Conservation (phyloP, 2,329 filamentous ascomycete species). For the Neonectria hederae region DNA sequence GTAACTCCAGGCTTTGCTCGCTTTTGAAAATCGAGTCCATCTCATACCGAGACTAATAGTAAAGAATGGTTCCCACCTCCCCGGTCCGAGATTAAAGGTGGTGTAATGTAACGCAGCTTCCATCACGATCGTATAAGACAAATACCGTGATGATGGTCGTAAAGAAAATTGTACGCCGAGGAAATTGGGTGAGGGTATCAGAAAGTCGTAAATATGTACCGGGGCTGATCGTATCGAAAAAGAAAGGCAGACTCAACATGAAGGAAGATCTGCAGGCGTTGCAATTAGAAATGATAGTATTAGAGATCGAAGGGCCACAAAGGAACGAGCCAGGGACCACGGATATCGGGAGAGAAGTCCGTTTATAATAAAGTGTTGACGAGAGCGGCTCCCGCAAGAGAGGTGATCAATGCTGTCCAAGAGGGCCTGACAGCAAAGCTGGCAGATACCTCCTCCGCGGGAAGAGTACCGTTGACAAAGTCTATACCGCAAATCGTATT, state of each 20-base stretch:
- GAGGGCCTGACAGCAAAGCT: conserved; percentile 28
- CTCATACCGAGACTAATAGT: conserved; percentile 16
- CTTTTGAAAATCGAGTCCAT: conserved; percentile 28
- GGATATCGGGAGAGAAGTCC: background rate
- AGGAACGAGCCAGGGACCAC: background rate
- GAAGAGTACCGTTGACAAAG: conserved; percentile 67
- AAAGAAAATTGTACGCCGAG: conserved; percentile 7
- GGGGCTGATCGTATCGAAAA: conserved; percentile 32
- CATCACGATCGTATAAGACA: conserved; percentile 12
- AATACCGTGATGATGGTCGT: background rate
- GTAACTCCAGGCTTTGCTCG: conserved; percentile 39
- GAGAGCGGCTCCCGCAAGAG: conserved; percentile 29
- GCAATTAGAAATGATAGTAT: conserved; percentile 31
- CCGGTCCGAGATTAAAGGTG: conserved; percentile 27
- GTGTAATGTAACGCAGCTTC: conserved; percentile 16
- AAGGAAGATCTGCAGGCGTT: conserved; percentile 26
- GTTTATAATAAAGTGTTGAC: conserved; percentile 34
- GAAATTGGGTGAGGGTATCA: conserved; percentile 37
- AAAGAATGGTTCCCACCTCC: conserved; percentile 4
- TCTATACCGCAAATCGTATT: conserved; percentile 70
- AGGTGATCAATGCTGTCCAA: conserved; percentile 26
- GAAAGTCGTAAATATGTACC: conserved; percentile 39
- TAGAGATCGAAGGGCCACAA: background rate
- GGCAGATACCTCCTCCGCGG: conserved; percentile 44
- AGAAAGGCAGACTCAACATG: conserved; percentile 16